Percentiles rank a stretch among this genome's conserved stretches.
phyloP scores from a whole-genome alignment of 1,284 basidiomycete genomes.

The Coniferiporia sulphurascens region DNA sequence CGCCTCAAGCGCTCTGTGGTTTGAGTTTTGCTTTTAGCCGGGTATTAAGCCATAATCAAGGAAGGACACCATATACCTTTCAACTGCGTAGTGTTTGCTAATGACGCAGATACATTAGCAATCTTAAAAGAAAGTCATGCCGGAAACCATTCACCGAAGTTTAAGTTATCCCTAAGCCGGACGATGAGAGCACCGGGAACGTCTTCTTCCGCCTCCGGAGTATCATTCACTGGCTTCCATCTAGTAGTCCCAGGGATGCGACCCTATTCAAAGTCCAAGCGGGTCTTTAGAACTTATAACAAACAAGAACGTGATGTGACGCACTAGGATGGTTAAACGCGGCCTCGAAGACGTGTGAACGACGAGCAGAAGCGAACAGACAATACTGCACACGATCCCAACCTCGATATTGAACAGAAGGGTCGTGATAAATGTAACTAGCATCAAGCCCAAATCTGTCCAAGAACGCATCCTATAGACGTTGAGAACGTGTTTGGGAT shows the following conservation, averaged over 20 bases:
- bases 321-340: slow-evolving; percentile 63
- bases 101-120: slow-evolving; percentile 10
- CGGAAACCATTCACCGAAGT: slow-evolving; percentile 55
- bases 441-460: slow-evolving; percentile 82
- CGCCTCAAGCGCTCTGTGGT: slow-evolving; percentile 67
- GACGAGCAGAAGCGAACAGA: slow-evolving; percentile 82
- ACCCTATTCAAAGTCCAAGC: slow-evolving; percentile 40
- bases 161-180: slow-evolving; percentile 74
- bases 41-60: background rate
- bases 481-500: background rate
- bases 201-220: slow-evolving; percentile 70
- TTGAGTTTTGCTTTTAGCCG: slow-evolving; percentile 2
- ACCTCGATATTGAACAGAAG: slow-evolving; percentile 79
- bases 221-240: slow-evolving; percentile 81
- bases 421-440: slow-evolving; percentile 77
- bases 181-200: slow-evolving; percentile 78
- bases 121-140: background rate
- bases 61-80: slow-evolving; percentile 43
- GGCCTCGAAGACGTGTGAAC: slow-evolving; percentile 82
- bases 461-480: slow-evolving; percentile 73
- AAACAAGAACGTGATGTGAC: slow-evolving; percentile 16
- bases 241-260: slow-evolving; percentile 75
- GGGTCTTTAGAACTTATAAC: background rate
- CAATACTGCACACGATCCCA: slow-evolving; percentile 80
- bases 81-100: slow-evolving; percentile 87